A percentile compares a stretch with the other conserved stretches of the same genome.
phyloP scores from a whole-genome alignment of 2,329 filamentous ascomycete species.

The Colletotrichum viniferum region DNA sequence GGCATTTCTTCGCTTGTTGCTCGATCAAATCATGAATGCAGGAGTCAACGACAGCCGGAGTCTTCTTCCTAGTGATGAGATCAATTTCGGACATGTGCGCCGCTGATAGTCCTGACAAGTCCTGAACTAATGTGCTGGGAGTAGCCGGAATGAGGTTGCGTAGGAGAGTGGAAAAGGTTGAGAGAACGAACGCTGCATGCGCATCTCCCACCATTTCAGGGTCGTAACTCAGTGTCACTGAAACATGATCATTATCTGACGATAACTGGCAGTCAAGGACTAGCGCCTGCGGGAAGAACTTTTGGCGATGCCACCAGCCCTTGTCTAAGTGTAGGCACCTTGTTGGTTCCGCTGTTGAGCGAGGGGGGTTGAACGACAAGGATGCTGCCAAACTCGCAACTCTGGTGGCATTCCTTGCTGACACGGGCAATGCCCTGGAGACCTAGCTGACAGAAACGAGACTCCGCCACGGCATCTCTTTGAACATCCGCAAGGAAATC shows the following conservation, averaged over 20 bases:
- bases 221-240: not conserved
- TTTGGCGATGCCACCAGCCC: not conserved
- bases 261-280: not conserved
- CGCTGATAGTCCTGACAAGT: not conserved
- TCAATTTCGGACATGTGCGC: not conserved
- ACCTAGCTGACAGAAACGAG: conserved; percentile 26
- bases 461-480: conserved; percentile 20
- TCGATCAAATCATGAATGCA: not conserved
- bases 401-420: conserved; percentile 11
- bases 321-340: not conserved
- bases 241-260: not conserved
- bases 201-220: not conserved
- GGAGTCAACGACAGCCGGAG: not conserved
- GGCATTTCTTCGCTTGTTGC: not conserved
- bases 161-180: not conserved
- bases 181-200: not conserved
- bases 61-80: not conserved
- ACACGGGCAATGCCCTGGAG: conserved; percentile 24
- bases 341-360: not conserved
- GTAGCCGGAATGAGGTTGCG: not conserved
- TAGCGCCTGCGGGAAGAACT: not conserved
- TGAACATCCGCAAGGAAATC: conserved; percentile 19
- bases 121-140: not conserved
- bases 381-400: conserved; percentile 30
- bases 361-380: conserved; percentile 31